phyloP scores from a whole-genome alignment of 306 rosid genomes.

The Senna siamea region DNA sequence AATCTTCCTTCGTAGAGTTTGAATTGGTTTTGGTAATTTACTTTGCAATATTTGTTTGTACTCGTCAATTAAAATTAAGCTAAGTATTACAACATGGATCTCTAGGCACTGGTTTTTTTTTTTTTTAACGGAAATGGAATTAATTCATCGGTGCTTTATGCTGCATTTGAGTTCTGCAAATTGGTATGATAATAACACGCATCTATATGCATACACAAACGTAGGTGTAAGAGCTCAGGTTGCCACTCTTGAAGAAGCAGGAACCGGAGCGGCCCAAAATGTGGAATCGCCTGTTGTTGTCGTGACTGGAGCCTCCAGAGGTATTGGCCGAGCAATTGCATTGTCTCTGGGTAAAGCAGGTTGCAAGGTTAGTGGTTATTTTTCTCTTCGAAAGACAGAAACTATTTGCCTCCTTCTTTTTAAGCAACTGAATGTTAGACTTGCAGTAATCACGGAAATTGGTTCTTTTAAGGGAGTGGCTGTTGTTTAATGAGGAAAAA shows the following conservation, averaged over 20 bases:
- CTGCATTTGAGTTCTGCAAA: slow-evolving; percentile 14
- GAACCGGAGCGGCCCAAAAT: slow-evolving; percentile 48
- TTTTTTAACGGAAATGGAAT: not conserved
- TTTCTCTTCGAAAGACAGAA: not conserved
- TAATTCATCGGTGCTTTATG: not conserved
- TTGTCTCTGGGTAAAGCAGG: slow-evolving; percentile 86
- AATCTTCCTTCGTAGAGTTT: not conserved
- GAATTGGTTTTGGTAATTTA: not conserved
- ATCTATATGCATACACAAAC: not conserved
- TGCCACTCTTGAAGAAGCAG: slow-evolving; percentile 68
- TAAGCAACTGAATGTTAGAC: not conserved
- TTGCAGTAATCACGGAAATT: not conserved
- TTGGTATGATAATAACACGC: not conserved
- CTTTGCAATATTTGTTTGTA: not conserved
- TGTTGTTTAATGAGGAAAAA: not conserved
- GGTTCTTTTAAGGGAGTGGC: not conserved
- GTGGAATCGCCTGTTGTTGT: slow-evolving; percentile 87
- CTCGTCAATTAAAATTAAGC: not conserved
- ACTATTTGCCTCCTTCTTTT: slow-evolving; percentile 1
- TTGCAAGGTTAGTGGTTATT: slow-evolving; percentile 72
- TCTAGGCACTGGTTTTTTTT: not conserved
- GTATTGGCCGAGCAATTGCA: slow-evolving; percentile 88
- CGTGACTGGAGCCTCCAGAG: slow-evolving; percentile 97
- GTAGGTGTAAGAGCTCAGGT: slow-evolving; percentile 83
- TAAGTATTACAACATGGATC: not conserved